These are phyloP conservation scores for Nicotiana noctiflora DNA, from an alignment of 257 asterid species.

Conservation along the genomic window DNA sequence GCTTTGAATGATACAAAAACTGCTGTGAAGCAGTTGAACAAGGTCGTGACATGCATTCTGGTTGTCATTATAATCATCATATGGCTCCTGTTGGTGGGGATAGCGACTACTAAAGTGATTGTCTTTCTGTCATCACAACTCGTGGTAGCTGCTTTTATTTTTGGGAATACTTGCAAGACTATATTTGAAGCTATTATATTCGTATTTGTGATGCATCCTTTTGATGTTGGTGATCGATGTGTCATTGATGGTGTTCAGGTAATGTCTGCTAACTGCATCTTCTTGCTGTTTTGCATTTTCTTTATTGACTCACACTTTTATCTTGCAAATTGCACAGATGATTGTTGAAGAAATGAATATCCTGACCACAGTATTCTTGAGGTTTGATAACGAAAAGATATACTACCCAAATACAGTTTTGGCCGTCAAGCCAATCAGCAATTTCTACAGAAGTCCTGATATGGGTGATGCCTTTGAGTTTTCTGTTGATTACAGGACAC, in stretches of 20 bases:
- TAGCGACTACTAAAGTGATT: constrained; percentile 73
- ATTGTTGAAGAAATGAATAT: constrained; percentile 88
- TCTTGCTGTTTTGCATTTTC: background rate
- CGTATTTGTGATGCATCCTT: constrained; percentile 87
- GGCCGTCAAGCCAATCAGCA: constrained; percentile 78
- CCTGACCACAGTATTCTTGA: constrained; percentile 62
- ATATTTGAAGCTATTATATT: constrained; percentile 72
- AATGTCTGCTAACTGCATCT: constrained; percentile 5
- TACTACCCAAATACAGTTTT: constrained; percentile 76
- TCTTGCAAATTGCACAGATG: constrained; percentile 40
- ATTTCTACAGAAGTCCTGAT: constrained; percentile 86
- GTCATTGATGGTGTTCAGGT: constrained; percentile 81
- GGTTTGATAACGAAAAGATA: constrained; percentile 53
- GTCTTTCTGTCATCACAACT: constrained; percentile 76
- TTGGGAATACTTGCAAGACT: constrained; percentile 91
- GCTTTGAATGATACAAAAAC: constrained; percentile 79
- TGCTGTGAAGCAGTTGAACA: constrained; percentile 67
- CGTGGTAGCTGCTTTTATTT: constrained; percentile 66
- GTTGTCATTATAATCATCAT: constrained; percentile 40
- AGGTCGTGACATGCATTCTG: constrained; percentile 45
- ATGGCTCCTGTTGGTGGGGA: constrained; percentile 73
- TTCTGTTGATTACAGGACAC: constrained; percentile 68
- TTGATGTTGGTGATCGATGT: constrained; percentile 88
- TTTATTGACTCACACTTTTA: background rate
- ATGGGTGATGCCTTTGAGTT: constrained; percentile 76